A percentile compares a stretch with the other conserved stretches of the same genome.
These are phyloP conservation scores for Xylariaceae sp. DNA, from an alignment of 2,329 filamentous ascomycete genomes.

Conservation along the genomic window DNA sequence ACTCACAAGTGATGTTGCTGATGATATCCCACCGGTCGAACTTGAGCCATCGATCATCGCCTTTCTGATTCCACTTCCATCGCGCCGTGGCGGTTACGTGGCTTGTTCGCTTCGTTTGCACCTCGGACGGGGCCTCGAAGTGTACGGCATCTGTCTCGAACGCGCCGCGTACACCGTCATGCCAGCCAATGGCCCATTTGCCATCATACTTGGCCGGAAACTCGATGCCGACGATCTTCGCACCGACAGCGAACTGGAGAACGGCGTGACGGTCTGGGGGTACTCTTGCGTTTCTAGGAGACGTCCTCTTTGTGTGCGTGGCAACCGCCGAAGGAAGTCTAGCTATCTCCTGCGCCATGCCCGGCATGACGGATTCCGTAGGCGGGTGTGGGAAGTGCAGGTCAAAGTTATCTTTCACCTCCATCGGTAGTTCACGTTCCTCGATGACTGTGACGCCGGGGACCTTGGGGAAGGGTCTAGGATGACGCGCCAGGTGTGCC, in stretches of 20 bases:
- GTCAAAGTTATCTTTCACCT: slow-evolving; percentile 47
- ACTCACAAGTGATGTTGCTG: slow-evolving; percentile 49
- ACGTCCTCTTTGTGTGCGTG: slow-evolving; percentile 42
- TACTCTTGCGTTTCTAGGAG: slow-evolving; percentile 41
- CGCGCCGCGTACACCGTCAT: slow-evolving; percentile 47
- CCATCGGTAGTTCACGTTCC: slow-evolving; percentile 35
- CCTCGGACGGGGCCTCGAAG: slow-evolving; percentile 43
- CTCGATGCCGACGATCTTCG: slow-evolving; percentile 45
- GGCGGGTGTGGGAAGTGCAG: slow-evolving; percentile 43
- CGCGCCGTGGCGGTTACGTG: slow-evolving; percentile 44
- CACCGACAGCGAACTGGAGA: slow-evolving; percentile 44
- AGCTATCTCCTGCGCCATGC: slow-evolving; percentile 38
- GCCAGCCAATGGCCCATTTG: slow-evolving; percentile 54
- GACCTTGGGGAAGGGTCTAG: slow-evolving; percentile 47
- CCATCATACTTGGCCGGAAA: slow-evolving; percentile 49
- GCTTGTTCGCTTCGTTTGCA: slow-evolving; percentile 44
- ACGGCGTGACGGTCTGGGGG: slow-evolving; percentile 42
- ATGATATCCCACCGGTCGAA: slow-evolving; percentile 64
- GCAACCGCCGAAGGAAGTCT: slow-evolving; percentile 42
- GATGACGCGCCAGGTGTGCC: slow-evolving; percentile 48
- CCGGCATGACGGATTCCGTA: slow-evolving; percentile 37
- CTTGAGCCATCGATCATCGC: slow-evolving; percentile 47
- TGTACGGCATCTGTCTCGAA: slow-evolving; percentile 46
- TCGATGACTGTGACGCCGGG: slow-evolving; percentile 47
- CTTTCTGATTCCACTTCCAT: slow-evolving; percentile 50